phyloP scores from a whole-genome alignment of 1,284 basidiomycete species.

The Tylopilus sp. region DNA sequence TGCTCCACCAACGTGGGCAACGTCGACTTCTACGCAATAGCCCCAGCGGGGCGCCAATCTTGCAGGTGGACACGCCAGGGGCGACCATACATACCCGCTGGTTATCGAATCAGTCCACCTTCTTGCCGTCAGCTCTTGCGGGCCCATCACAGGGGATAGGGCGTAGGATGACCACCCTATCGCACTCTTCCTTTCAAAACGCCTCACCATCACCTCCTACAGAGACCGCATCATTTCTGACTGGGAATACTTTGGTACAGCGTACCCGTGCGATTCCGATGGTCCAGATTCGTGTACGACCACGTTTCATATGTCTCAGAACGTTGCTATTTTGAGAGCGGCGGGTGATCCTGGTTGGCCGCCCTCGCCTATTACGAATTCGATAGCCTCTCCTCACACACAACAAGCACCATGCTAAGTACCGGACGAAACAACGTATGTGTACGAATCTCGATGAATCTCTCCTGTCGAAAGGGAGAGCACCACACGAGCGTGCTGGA shows the following conservation, averaged over 20 bases:
- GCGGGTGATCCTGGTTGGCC: no score
- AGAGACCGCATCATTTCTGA: slow-evolving; percentile 11
- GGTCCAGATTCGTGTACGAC: slow-evolving; percentile 8
- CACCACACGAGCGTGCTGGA: no score
- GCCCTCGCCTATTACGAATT: no score
- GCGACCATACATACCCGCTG: slow-evolving; percentile 4
- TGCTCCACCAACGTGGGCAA: slow-evolving; percentile 16
- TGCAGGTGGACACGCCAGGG: neutral
- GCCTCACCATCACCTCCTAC: slow-evolving; percentile 9
- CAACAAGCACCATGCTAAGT: no score
- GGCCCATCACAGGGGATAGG: neutral
- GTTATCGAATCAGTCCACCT: slow-evolving; percentile 12
- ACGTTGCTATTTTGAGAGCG: neutral
- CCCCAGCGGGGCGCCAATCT: neutral
- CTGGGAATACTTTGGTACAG: slow-evolving; percentile 3
- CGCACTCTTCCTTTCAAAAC: slow-evolving; percentile 5
- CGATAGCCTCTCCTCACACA: no score
- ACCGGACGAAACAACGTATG: no score
- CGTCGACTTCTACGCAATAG: neutral
- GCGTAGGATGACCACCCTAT: neutral
- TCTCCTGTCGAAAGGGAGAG: no score
- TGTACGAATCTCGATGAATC: no score
- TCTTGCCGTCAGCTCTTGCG: neutral
- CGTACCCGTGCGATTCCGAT: slow-evolving; percentile 24
- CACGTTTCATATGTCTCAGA: neutral